These are phyloP conservation scores for Triticum turgidum DNA, from an alignment of 176 grass and related monocot species.

Conservation along the genomic window DNA sequence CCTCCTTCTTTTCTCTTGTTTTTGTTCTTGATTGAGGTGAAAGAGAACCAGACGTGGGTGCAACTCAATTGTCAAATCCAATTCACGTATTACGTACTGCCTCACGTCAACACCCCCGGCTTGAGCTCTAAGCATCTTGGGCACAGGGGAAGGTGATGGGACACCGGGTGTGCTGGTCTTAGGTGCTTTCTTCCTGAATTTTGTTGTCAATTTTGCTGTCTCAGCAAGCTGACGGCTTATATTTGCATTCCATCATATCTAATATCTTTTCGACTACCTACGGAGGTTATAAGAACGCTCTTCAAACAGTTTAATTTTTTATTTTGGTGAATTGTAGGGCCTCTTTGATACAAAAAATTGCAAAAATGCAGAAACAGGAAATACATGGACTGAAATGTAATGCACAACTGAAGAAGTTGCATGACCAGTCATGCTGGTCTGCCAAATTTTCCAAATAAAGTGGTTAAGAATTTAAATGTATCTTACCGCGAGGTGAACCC, in stretches of 20 bases:
- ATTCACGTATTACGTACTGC: neutral
- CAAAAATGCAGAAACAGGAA: no score
- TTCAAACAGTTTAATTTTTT: no score
- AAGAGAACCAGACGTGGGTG: neutral
- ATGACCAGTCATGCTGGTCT: no score
- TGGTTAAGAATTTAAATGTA: no score
- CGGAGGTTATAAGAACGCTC: no score
- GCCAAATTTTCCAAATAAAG: no score
- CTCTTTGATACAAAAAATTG: neutral
- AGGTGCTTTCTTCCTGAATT: conserved; percentile 33
- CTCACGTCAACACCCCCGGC: neutral
- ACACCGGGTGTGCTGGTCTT: neutral
- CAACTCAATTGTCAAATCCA: conserved; percentile 23
- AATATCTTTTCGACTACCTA: neutral
- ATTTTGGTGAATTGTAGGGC: no score
- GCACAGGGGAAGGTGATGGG: conserved; percentile 13
- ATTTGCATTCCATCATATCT: neutral
- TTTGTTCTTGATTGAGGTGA: neutral
- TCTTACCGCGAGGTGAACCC: no score
- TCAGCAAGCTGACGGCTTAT: neutral
- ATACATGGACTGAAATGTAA: no score
- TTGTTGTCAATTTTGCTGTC: neutral
- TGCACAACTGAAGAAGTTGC: no score
- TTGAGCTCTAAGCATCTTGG: neutral
- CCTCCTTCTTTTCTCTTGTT: neutral